phyloP scores from a whole-genome alignment of 768 basidiomycete genomes.

The Collybia nuda region DNA sequence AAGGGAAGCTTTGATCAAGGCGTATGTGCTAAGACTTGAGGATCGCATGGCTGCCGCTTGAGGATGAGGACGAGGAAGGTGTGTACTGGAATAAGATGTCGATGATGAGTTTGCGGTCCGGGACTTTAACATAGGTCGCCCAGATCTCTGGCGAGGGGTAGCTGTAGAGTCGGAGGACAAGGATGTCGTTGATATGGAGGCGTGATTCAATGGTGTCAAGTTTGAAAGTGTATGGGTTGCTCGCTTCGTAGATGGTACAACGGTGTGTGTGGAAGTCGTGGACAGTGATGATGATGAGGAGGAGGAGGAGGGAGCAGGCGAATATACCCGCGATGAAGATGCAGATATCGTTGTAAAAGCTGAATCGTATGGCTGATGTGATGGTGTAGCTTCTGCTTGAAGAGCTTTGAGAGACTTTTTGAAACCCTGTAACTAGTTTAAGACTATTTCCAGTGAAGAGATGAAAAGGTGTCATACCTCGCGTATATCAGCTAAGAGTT shows the following conservation, averaged over 20 bases:
- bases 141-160: conserved; percentile 23
- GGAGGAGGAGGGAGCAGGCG: conserved; percentile 55
- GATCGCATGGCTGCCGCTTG: conserved; percentile 18
- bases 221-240: conserved; percentile 20
- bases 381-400: conserved; percentile 28
- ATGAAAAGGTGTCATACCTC: conserved; percentile 41
- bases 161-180: conserved; percentile 38
- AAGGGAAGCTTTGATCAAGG: conserved; percentile 48
- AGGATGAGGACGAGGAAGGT: conserved; percentile 12
- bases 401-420: conserved; percentile 40
- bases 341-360: conserved; percentile 8
- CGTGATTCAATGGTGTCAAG: conserved; percentile 22
- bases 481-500: conserved; percentile 49
- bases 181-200: conserved; percentile 35
- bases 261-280: conserved; percentile 71
- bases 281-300: conserved; percentile 72
- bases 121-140: conserved; percentile 14
- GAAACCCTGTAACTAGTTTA: conserved; percentile 28
- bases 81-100: conserved; percentile 13
- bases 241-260: conserved; percentile 48
- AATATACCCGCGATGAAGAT: conserved; percentile 37
- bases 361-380: conserved; percentile 20
- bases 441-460: conserved; percentile 6
- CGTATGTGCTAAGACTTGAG: conserved; percentile 29
- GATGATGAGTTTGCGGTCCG: conserved; percentile 21